Conservation (phyloP, 1,284 basidiomycete genomes). For the Apiotrichum montevideense region DNA sequence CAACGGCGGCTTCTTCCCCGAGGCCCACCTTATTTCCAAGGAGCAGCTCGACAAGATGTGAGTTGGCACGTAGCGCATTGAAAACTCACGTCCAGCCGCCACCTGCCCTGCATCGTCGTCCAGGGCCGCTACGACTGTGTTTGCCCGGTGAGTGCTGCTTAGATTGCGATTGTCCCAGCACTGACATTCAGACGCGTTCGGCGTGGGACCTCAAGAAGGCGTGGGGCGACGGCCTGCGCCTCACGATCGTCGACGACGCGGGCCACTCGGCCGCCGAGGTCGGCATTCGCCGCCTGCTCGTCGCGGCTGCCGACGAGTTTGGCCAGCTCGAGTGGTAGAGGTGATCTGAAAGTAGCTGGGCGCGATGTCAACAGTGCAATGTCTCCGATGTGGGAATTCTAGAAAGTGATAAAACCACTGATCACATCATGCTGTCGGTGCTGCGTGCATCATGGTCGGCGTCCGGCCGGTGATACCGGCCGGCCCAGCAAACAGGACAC, state of each 20-base stretch:
- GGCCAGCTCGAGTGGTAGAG: neutral
- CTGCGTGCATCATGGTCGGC: no score
- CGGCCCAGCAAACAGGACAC: no score
- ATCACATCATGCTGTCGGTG: no score
- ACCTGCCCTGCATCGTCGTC: slow-evolving; percentile 75
- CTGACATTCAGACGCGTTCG: slow-evolving; percentile 7
- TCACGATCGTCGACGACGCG: slow-evolving; percentile 80
- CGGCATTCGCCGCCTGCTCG: slow-evolving; percentile 65
- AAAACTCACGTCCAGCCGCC: slow-evolving; percentile 54
- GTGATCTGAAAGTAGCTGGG: no score
- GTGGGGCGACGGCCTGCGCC: slow-evolving; percentile 63
- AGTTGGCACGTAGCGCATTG: slow-evolving; percentile 18
- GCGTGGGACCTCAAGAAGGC: slow-evolving; percentile 72
- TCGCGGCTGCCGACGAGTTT: slow-evolving; percentile 13
- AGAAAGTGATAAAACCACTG: no score
- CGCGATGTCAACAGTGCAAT: no score
- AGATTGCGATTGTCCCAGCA: no score
- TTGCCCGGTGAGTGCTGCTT: slow-evolving; percentile 45
- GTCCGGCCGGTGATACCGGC: no score
- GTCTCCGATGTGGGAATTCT: no score
- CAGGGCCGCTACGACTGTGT: slow-evolving; percentile 62
- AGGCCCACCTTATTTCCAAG: slow-evolving; percentile 77
- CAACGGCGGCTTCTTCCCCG: slow-evolving; percentile 69
- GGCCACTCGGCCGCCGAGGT: slow-evolving; percentile 81
- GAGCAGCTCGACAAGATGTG: slow-evolving; percentile 87